Evolutionary conservation across 352 stramenopile species (phyloP), one percentile per base, ranked within the genome.

Genomic region (Saprolegnia parasitica): DNA sequence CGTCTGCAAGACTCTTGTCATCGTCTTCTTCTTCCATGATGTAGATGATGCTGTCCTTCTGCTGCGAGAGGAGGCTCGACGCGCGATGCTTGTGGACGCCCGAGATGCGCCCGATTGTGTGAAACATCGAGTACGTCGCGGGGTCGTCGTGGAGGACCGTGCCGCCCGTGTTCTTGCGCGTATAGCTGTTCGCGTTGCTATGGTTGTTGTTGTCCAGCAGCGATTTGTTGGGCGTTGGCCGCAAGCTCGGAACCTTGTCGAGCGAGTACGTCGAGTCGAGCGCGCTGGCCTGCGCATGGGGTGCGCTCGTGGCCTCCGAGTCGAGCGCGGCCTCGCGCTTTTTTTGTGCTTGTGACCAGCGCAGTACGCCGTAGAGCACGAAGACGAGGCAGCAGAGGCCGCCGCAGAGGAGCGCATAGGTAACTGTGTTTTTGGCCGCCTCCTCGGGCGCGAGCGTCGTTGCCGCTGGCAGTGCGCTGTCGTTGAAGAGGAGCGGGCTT

Each of bases 21-120:
- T 52, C n/a, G 5, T 70, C 47, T 21, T 52, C 54, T 9, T 70
- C 63, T 70, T 70, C 63, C 63, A 70, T 70, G 54, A 70, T 70
- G 26, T 61, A 60, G 9, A 70, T 61, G 46, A 29, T 70, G 13
- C n/a, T 52, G 50, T 52, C 63, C 47, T 61, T 56, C 32, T 40
- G 21, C 11, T 55, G 20, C 15, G 21, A 35, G 18, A 18, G 37
- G n/a, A 24, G 37, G 37, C 13, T n/a, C 26, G 20, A 56, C 6
- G 39, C 39, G 23, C 40, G 13, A 20, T 56, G 18, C 20, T 37
- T 23, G 37, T 35, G 23, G 10, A n/a, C 21, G 29, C 32, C 32
- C 46, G 61, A 67, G 32, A 67, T 56, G 49, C 61, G 61, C 0
- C 61, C 61, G 26, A 67, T 39, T 2, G 61, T 67, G 61, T 67